Conservation (phyloP, 768 basidiomycete genomes). For the Hericium erinaceus region DNA sequence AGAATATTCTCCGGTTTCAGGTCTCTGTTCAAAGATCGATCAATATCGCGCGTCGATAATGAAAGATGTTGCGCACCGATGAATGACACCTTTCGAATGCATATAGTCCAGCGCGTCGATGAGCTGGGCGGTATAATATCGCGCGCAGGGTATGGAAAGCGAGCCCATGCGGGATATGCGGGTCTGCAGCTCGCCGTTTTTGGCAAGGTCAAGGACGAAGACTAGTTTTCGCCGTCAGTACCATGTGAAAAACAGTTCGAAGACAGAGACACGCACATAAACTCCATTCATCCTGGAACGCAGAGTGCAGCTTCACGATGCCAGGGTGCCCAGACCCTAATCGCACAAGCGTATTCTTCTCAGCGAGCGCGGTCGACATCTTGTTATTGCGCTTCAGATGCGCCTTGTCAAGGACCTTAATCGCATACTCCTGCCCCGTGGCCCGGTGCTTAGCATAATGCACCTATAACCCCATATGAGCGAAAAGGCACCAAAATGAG, state of each 20-base stretch:
- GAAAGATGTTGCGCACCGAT: slow-evolving; percentile 41
- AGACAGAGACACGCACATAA: slow-evolving; percentile 50
- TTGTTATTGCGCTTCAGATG: slow-evolving; percentile 76
- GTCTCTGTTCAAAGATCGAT: slow-evolving; percentile 34
- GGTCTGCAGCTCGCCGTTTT: slow-evolving; percentile 71
- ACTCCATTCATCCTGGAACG: slow-evolving; percentile 79
- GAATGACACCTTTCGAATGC: slow-evolving; percentile 83
- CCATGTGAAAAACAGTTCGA: not conserved
- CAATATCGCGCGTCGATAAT: slow-evolving; percentile 1
- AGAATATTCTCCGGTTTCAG: slow-evolving; percentile 86
- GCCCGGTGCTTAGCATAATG: slow-evolving; percentile 42
- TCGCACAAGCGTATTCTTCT: slow-evolving; percentile 67
- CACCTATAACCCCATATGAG: slow-evolving; percentile 33
- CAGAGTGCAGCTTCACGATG: slow-evolving; percentile 70
- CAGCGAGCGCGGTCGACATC: slow-evolving; percentile 65
- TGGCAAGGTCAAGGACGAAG: slow-evolving; percentile 69
- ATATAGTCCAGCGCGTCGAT: slow-evolving; percentile 86
- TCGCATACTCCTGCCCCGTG: slow-evolving; percentile 59
- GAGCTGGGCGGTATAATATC: slow-evolving; percentile 85
- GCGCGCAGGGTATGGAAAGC: slow-evolving; percentile 62
- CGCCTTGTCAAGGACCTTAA: slow-evolving; percentile 78
- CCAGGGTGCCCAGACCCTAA: slow-evolving; percentile 67
- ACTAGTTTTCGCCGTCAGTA: slow-evolving; percentile 30
- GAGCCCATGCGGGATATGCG: slow-evolving; percentile 77
- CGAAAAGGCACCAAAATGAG: slow-evolving; percentile 1